phyloP scores from a whole-genome alignment of 768 basidiomycete genomes.

The Psilocybe subaeruginosa region DNA sequence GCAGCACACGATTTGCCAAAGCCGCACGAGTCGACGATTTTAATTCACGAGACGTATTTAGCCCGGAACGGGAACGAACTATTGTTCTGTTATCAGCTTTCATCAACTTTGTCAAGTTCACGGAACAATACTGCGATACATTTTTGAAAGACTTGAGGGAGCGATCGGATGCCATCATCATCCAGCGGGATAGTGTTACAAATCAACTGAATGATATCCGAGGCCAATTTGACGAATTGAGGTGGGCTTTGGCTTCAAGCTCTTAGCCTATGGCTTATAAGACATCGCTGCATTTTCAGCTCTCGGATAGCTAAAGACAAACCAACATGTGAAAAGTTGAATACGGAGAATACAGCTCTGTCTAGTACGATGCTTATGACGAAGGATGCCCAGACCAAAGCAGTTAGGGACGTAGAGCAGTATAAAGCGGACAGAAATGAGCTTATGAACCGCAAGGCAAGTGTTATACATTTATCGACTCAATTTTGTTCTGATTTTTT shows the following conservation, averaged over 20 bases:
- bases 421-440: constrained; percentile 73
- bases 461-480: constrained; percentile 8
- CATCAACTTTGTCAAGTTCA: constrained; percentile 93
- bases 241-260: constrained; percentile 37
- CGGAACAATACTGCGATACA: constrained; percentile 66
- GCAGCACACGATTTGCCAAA: constrained; percentile 68
- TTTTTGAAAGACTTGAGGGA: constrained; percentile 67
- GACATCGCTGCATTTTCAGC: constrained; percentile 33
- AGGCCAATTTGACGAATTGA: constrained; percentile 54
- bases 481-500: neutral
- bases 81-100: constrained; percentile 81
- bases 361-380: constrained; percentile 70
- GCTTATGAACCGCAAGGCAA: constrained; percentile 66
- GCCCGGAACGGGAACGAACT: constrained; percentile 77
- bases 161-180: constrained; percentile 54
- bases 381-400: constrained; percentile 62
- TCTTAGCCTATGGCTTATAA: too few species aligned
- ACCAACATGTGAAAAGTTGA: constrained; percentile 63
- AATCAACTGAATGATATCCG: constrained; percentile 52
- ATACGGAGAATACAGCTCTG: constrained; percentile 61
- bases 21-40: constrained; percentile 81
- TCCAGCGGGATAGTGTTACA: constrained; percentile 62
- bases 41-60: constrained; percentile 69
- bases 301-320: constrained; percentile 69
- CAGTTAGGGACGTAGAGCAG: constrained; percentile 67